Base-by-base conservation (phyloP, 148 eudicot species). In the Camellia granthamiana region DNA sequence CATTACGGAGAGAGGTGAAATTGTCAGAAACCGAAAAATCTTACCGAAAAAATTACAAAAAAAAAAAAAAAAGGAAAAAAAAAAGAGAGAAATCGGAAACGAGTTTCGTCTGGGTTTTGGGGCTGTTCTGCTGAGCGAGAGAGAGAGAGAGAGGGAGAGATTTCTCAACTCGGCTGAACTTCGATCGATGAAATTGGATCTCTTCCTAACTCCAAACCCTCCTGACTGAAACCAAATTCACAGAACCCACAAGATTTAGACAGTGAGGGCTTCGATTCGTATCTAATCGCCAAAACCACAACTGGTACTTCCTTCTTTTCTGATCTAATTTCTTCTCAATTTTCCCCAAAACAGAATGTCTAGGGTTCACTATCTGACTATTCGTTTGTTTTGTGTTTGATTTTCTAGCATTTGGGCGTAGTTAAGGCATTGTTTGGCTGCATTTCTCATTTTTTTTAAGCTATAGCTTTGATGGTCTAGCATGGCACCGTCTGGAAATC, bases 261-360 rank as follows among this genome's bases (percentile, higher is more conserved):
- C 21, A 51, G 75, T 9, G n/a, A 52, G 60, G n/a, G 72, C 72
- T 16, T 44, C 38, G 15, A 55, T 73, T 55, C 15, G 12, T 13
- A 15, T 5, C 54, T 10, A 6, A 30, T 54, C 46, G 59, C 13
- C 61, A 54, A 23, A 54, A 61, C 14, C 23, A 54, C 44, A 23
- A 46, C 61, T 14, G 76, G 76, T 73, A 73, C 62, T 62, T 73
- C 38, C 30, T 13, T n/a, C 44, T 73, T 55, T 6, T 73, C 76
- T 73, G 76, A 73, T 54, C 62, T 54, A 62, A 73, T 55, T 54
- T 6, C 11, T 23, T 52, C 61, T 72, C 12, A 52, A 30, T 30
- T 51, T 72, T 72, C 38, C 38, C n/a, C 21, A 21, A 30, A 38
- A 12, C 7, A 69, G 2, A 18, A 4, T 3, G 15, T 30, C 62